Base-by-base conservation (phyloP, 768 basidiomycete species). In the Kwoniella pini region DNA sequence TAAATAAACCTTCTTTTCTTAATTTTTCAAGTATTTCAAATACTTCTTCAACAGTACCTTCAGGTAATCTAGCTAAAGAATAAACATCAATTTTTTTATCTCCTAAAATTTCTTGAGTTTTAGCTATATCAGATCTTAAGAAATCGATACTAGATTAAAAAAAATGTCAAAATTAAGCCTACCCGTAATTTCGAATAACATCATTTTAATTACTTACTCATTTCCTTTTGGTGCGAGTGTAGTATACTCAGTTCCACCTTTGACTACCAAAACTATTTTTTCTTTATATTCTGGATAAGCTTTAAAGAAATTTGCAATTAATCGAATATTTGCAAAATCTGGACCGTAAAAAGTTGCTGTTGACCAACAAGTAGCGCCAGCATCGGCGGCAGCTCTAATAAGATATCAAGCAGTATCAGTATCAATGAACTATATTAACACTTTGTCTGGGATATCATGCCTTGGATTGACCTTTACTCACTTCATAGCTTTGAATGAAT, bases 51-150 rank as follows among this genome's bases (percentile, higher is more conserved):
- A 86, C 68, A 0, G 82, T 59, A 11, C 80, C 66, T 2, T 67
- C 65, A 30, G 84, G 84, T 1, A 78, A 55, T 38, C 76, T 57
- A 13, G 74, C 74, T 13, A 49, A 33, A 17, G 63, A 53, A 74
- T 83, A 89, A 2, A 88, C 74, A 71, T 88, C 87, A 57, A 87
- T 82, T 77, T 85, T 85, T 55, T 79, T 82, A 21, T 82, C 81
- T 0, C 83, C 81, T 4, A 87, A 79, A 12, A 79, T 79, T 2
- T 73, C 76, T 49, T 82, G 80, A 68, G 83, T 79, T 24, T 76
- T 73, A 24, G 80, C 74, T n/a, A 86, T 79, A 54, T 85, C 84
- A n/a, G 79, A 72, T 9, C 82, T 72, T 6, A 86, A 69, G 64
- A 81, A 82, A 56, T 82, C 84, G 60, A 74, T 52, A 38, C 69